Percentiles rank a stretch among this genome's conserved stretches.
phyloP scores from a whole-genome alignment of 208 protist species.

The Endotrypanum monterogeii region DNA sequence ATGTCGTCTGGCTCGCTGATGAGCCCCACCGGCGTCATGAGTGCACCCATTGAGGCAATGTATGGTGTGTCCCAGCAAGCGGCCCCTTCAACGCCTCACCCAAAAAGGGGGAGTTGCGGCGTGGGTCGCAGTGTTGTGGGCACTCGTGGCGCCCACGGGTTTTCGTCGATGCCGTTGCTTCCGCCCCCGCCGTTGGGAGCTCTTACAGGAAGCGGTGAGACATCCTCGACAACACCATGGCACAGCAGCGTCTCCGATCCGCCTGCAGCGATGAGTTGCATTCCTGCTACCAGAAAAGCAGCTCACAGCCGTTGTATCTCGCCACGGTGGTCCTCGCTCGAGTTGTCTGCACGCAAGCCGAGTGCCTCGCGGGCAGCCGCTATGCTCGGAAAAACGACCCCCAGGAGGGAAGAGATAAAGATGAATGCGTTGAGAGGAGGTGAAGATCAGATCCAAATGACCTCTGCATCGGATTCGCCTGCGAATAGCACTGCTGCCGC shows the following conservation, averaged over 20 bases:
- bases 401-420: not conserved
- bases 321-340: not conserved
- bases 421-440: not conserved
- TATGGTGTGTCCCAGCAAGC: not conserved
- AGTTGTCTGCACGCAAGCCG: not conserved
- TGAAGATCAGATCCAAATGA: not conserved
- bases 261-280: not conserved
- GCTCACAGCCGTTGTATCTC: not conserved
- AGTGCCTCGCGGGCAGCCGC: not conserved
- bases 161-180: slow-evolving; percentile 11
- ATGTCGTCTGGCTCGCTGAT: not conserved
- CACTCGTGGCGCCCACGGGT: not conserved
- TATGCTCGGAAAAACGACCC: not conserved
- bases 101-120: not conserved
- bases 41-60: not conserved
- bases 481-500: not conserved
- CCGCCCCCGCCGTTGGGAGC: slow-evolving; percentile 15
- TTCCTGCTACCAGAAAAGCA: not conserved
- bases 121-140: not conserved
- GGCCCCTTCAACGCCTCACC: not conserved
- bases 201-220: not conserved
- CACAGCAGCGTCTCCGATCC: not conserved
- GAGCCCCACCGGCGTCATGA: not conserved
- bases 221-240: not conserved
- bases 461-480: not conserved